A percentile compares a stretch with the other conserved stretches of the same genome.
Evolutionary conservation across 495 filamentous ascomycete genomes (phyloP).

Genomic region (Penicillium cataractarum): DNA sequence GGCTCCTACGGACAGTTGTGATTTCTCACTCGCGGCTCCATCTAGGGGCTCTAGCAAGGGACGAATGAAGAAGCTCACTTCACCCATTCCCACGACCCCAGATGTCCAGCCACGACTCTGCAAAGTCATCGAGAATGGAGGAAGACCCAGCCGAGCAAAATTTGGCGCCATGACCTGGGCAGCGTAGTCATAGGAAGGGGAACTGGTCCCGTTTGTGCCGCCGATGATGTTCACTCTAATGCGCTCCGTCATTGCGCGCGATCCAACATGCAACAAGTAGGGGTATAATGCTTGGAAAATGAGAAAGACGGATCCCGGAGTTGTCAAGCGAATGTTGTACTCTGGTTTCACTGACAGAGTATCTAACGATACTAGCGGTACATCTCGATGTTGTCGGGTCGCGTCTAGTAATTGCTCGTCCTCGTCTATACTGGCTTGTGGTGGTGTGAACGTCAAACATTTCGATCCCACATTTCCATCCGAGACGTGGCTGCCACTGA

Average conservation of each 20-base stretch:
- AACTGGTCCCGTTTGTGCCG: constrained; percentile 75
- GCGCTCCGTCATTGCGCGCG: constrained; percentile 29
- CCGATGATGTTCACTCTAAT: constrained; percentile 67
- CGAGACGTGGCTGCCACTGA: constrained; percentile 60
- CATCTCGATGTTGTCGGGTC: not conserved
- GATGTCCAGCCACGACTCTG: constrained; percentile 68
- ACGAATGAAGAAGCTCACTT: constrained; percentile 59
- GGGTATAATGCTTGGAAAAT: constrained; percentile 84
- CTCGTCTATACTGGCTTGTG: not conserved
- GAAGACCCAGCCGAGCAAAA: constrained; percentile 64
- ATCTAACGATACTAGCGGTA: constrained; percentile 14
- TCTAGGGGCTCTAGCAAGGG: constrained; percentile 41
- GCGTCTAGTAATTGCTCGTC: not conserved
- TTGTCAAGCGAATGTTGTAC: constrained; percentile 39
- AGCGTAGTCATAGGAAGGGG: constrained; percentile 77
- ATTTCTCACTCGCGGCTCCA: not conserved
- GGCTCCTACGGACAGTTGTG: not conserved
- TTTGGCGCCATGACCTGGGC: constrained; percentile 74
- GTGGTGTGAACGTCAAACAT: constrained; percentile 55
- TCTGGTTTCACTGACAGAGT: constrained; percentile 23
- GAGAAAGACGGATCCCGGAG: constrained; percentile 58
- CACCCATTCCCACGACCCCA: constrained; percentile 59
- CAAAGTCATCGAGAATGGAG: constrained; percentile 57
- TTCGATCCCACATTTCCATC: constrained; percentile 60
- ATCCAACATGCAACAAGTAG: constrained; percentile 65